Conservation (phyloP, 352 stramenopile species). For the Phytophthora podocarpi region DNA sequence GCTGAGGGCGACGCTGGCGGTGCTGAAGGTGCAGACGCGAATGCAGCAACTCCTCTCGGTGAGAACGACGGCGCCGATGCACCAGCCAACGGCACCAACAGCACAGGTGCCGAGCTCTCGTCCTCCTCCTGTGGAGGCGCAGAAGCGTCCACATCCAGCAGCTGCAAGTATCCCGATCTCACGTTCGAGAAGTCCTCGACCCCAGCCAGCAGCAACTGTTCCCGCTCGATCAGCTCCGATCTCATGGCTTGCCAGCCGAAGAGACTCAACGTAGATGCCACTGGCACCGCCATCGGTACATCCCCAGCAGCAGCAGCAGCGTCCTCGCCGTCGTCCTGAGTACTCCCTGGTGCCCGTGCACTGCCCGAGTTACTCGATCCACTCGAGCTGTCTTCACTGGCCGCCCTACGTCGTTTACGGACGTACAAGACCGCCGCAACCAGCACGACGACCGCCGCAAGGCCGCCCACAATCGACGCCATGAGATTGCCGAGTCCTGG, state of each 20-base stretch:
- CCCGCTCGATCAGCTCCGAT: slow-evolving; percentile 51
- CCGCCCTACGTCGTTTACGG: slow-evolving; percentile 11
- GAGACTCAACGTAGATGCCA: slow-evolving; percentile 40
- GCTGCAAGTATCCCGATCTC: slow-evolving; percentile 50
- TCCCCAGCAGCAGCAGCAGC: slow-evolving; percentile 6
- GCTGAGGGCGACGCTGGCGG: slow-evolving; percentile 23
- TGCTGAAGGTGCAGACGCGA: slow-evolving; percentile 18
- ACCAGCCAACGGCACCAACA: slow-evolving; percentile 38
- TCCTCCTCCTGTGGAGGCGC: slow-evolving; percentile 37
- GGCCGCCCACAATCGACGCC: slow-evolving; percentile 32
- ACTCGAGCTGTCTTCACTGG: slow-evolving; percentile 6
- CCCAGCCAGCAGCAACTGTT: slow-evolving; percentile 46
- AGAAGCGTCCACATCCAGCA: slow-evolving; percentile 52
- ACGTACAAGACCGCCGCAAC: slow-evolving; percentile 38
- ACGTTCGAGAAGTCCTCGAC: slow-evolving; percentile 55
- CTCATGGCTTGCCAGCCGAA: slow-evolving; percentile 62
- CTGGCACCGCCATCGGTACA: slow-evolving; percentile 17
- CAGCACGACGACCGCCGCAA: slow-evolving; percentile 37
- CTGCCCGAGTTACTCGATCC: slow-evolving; percentile 5
- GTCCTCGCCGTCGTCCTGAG: slow-evolving; percentile 9
- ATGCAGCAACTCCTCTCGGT: slow-evolving; percentile 9
- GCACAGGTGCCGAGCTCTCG: slow-evolving; percentile 33
- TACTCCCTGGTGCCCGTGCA: not conserved
- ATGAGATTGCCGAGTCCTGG: slow-evolving; percentile 21
- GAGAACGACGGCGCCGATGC: slow-evolving; percentile 45